These are phyloP conservation scores for Lagerstroemia fauriei DNA, from an alignment of 441 rosid species.

Conservation along the genomic window DNA sequence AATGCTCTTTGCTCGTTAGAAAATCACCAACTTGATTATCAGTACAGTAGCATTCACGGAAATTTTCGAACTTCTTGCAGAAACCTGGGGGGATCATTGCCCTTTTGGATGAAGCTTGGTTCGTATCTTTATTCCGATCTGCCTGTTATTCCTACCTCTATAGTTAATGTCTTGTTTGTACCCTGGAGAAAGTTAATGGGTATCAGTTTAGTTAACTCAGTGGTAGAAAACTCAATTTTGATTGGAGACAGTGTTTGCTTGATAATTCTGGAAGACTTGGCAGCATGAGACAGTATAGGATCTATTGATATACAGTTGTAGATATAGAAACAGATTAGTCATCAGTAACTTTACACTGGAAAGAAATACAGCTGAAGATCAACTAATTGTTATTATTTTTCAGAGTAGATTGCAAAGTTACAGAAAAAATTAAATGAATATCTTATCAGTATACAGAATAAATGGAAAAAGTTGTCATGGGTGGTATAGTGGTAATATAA, in stretches of 20 bases:
- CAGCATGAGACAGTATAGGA: neutral
- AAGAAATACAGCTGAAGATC: neutral
- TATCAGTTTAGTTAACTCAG: neutral
- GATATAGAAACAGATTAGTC: neutral
- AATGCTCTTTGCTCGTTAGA: neutral
- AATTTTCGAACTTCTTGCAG: constrained; percentile 54
- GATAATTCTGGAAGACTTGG: neutral
- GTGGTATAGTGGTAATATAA: neutral
- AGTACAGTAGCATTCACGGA: neutral
- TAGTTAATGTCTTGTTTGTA: neutral
- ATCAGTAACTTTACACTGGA: neutral
- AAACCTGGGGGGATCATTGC: constrained; percentile 99
- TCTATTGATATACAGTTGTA: neutral
- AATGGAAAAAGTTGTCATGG: neutral
- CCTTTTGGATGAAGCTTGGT: constrained; percentile 99
- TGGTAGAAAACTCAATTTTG: neutral
- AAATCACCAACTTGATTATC: neutral
- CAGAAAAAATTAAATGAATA: neutral
- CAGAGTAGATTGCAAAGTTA: too few relatives aligned
- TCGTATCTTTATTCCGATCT: constrained; percentile 30
- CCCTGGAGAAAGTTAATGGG: neutral
- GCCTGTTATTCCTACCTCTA: constrained; percentile 20
- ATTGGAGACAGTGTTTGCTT: neutral
- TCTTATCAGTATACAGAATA: neutral
- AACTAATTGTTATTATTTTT: too few relatives aligned